Percentiles rank a stretch among this genome's conserved stretches.
Conservation (phyloP, 176 grass and related monocot genomes). For the maize (Zea mays) region Zm-B73-REFERENCE-NAM-5.0 NC_050101.1:70456001-70456500, state of each 20-base stretch:
- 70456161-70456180: constrained; percentile 69
- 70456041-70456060: neutral
- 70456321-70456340: constrained; percentile 72
- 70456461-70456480: constrained; percentile 71
- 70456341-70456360: constrained; percentile 65
- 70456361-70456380: constrained; percentile 13
- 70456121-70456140: constrained; percentile 93
- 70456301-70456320: constrained; percentile 83
- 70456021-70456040: neutral
- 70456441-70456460: constrained; percentile 56
- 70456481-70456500: constrained; percentile 67
- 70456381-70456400: constrained; percentile 7
- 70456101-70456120: constrained; percentile 77
- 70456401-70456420: neutral
- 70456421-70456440: neutral
- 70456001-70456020: neutral
- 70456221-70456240: constrained; percentile 11
- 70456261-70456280: constrained; percentile 90
- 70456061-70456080: neutral
- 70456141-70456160: constrained; percentile 90
- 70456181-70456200: constrained; percentile 18
- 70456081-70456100: constrained; percentile 59
- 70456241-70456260: constrained; percentile 8
- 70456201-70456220: neutral
- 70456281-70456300: constrained; percentile 79